Evolutionary conservation across 441 rosid species (phyloP), one percentile per base, ranked within the genome.

Genomic region (Mallotus japonicus): DNA sequence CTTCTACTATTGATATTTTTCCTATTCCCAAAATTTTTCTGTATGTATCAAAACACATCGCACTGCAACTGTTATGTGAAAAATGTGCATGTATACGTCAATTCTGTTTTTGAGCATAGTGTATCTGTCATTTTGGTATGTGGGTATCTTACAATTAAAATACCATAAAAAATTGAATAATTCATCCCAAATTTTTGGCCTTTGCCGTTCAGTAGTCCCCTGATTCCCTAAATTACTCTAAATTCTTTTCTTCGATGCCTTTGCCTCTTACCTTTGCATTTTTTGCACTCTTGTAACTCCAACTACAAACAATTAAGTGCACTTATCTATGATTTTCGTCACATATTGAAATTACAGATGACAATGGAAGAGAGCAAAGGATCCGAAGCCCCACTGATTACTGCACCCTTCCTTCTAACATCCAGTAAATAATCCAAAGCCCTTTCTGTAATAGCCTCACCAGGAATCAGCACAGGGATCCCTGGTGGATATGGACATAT

Each of bases 401-500:
- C 68, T 8, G 60, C 85, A 59, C 89, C 87, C 60, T 76, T 72
- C 70, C 68, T 76, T 76, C 67, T 84, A 65, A 79, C 81, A 71
- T 64, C 71, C 66, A 81, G 50, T 76, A 87, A 60, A 80, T 81
- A 86, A 53, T 81, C 78, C 84, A 88, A 32, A 76, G 87, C 86
- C 34, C 34, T 71, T 47, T 83, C 59, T 1, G 87, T 81, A 61
- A 88, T 84, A 59, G 78, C 51, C 77, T 88, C 92, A 6, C 90
- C 90, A 1, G 88, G 90, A 57, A 83, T 74, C 75, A 80, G 34
- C 10, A 87, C 80, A 17, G 92, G 88, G 68, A 87, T 88, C 64
- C 92, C 90, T 0, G 89, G 90, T 6, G 90, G 92, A 60, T 86
- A 88, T 37, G 90, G 87, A 67, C 91, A 84, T 76, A 87, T 75